These are phyloP conservation scores for Hanseniaspora meyeri DNA, from an alignment of 805 yeast genomes.

Conservation along the genomic window DNA sequence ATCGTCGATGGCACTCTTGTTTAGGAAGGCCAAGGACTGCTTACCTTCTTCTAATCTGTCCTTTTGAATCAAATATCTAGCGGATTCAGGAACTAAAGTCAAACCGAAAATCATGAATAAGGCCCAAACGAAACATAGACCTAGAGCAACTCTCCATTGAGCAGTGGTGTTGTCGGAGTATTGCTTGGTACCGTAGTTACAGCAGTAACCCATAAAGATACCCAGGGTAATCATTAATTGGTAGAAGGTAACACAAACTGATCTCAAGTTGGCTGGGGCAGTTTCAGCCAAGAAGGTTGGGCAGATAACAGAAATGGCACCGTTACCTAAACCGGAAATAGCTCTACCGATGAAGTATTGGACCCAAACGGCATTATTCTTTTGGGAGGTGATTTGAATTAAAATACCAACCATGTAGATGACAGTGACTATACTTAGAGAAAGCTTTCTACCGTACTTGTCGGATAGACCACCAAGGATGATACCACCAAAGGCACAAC, in stretches of 20 bases:
- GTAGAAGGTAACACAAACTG: constrained; percentile 57
- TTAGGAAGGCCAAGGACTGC: constrained; percentile 45
- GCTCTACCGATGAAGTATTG: constrained; percentile 60
- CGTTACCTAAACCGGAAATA: constrained; percentile 68
- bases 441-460: constrained; percentile 51
- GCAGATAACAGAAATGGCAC: constrained; percentile 62
- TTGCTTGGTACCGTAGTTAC: constrained; percentile 46
- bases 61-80: constrained; percentile 50
- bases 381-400: constrained; percentile 45
- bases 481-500: constrained; percentile 65
- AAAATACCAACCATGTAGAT: constrained; percentile 57
- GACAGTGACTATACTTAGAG: constrained; percentile 47
- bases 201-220: constrained; percentile 66
- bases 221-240: constrained; percentile 64
- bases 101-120: constrained; percentile 30
- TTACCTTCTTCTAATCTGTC: constrained; percentile 51
- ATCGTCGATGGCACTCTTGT: constrained; percentile 43
- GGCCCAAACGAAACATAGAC: constrained; percentile 41
- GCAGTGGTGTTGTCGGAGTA: constrained; percentile 29
- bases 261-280: constrained; percentile 41
- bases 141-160: constrained; percentile 69
- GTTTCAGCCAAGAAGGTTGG: constrained; percentile 52
- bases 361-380: constrained; percentile 39
- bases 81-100: constrained; percentile 59
- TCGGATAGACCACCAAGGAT: constrained; percentile 49